Conservation (phyloP, 148 eudicot species). For the Nyssa sinensis region DNA sequence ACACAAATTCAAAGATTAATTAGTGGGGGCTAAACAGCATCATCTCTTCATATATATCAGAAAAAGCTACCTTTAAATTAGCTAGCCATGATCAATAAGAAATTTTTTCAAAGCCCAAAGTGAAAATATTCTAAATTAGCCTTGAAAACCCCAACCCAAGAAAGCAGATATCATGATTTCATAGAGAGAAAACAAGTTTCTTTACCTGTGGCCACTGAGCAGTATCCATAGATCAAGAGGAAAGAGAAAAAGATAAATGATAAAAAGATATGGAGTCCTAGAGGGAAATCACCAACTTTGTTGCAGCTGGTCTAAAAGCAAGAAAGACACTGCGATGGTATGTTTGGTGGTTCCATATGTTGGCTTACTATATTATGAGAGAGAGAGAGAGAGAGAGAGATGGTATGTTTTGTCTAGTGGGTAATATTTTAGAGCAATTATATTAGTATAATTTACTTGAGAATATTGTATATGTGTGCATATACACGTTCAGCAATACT, state of each 20-base stretch:
- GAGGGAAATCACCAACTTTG: constrained; percentile 18
- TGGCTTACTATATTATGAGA: not conserved
- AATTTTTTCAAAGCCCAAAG: not conserved
- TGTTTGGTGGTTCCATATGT: constrained; percentile 15
- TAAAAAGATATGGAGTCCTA: constrained; percentile 16
- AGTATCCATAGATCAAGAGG: constrained; percentile 25
- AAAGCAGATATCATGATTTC: constrained; percentile 13
- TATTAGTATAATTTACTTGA: not conserved
- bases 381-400: no score
- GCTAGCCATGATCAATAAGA: constrained; percentile 4
- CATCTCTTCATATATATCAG: constrained; percentile 13
- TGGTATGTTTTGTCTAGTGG: constrained; percentile 6
- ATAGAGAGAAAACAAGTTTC: constrained; percentile 10
- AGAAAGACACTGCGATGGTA: constrained; percentile 12
- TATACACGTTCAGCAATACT: not conserved
- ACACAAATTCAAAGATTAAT: constrained; percentile 13
- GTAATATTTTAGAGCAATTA: not conserved
- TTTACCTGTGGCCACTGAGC: constrained; percentile 31
- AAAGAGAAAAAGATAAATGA: no score
- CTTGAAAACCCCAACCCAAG: constrained; percentile 6
- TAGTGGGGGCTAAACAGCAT: constrained; percentile 16
- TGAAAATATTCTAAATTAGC: no score
- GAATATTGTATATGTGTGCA: constrained; percentile 1
- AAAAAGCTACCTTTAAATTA: constrained; percentile 4
- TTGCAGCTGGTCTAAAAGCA: constrained; percentile 26